A percentile compares a stretch with the other conserved stretches of the same genome.
Evolutionary conservation across 352 stramenopile genomes (phyloP).

Genomic region (Globisporangium recalcitrans): DNA sequence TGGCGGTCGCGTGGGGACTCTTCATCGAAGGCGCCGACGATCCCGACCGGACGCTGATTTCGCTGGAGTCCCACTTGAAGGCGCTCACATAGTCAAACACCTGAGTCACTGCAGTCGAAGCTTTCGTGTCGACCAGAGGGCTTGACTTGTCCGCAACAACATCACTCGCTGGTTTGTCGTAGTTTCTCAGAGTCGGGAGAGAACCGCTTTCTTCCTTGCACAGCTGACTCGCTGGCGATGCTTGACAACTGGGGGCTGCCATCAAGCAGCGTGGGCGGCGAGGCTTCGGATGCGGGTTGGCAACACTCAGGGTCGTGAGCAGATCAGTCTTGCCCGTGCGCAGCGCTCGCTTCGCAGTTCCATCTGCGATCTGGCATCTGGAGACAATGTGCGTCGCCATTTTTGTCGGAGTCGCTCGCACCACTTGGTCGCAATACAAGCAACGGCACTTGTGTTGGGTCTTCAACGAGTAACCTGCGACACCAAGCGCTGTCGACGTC

Average conservation of each 20-base stretch:
- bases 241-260: not conserved
- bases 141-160: not conserved
- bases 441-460: conserved; percentile 10
- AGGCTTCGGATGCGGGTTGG: not conserved
- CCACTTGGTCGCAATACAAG: conserved; percentile 11
- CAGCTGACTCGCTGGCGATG: not conserved
- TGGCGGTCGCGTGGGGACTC: not conserved
- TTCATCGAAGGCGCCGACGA: not conserved
- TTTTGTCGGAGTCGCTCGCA: conserved; percentile 1
- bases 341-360: conserved; percentile 9
- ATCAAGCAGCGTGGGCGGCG: not conserved
- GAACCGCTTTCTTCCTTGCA: not conserved
- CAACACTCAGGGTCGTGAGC: not conserved
- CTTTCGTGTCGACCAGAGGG: no score
- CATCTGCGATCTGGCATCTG: conserved; percentile 11
- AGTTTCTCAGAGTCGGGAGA: not conserved
- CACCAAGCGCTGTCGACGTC: not conserved
- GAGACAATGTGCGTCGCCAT: conserved; percentile 18
- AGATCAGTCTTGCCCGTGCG: not conserved
- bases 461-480: conserved; percentile 1
- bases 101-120: not conserved
- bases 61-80: conserved; percentile 4
- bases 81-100: conserved; percentile 6
- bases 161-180: not conserved
- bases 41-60: conserved; percentile 1